Base-by-base conservation (phyloP, 2,329 filamentous ascomycete species). In the Xylariaceae sp. region DNA sequence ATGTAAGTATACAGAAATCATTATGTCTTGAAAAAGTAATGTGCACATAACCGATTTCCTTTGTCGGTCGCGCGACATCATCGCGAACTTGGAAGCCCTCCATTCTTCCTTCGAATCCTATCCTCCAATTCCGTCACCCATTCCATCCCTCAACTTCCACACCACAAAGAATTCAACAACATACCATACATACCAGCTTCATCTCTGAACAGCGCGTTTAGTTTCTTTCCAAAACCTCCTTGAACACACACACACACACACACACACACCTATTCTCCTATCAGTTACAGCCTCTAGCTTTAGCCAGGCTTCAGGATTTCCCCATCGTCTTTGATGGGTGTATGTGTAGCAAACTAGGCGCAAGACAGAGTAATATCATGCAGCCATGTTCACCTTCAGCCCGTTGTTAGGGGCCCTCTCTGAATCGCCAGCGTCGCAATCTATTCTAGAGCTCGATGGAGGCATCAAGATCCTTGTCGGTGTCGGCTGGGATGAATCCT, bases 401-500 rank as follows among this genome's bases (percentile, higher is more conserved):
- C 87, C 94, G 51, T 81, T 99, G 59, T 87, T 96, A 67, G 94
- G 94, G 72, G 93, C 94, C 62, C 90, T 95, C 71, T 92, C 90
- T 55, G 85, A 89, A 66, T 94, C 91, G 51, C 81, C 87, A 60
- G 92, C 93, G 49, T 95, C 92, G 64, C 92, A 97, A 74, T 97
- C 94, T n/a, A 84, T 99, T 41, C 80, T 99, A 52, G 93, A 97
- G 78, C 88, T 99, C 58, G 94, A 99, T 77, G 93, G 93, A 65
- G 94, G 93, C 60, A 88, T 99, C 76, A 97, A 97, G 75, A 86
- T 99, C 55, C 82, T 99, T 56, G 85, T 99, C 44, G 93, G 97
- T 72, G 88, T 97, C 50, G 94, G 94, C 61, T 99, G 94, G 94
- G 92, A 97, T 72, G 91, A 96, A 73, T 83, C 84, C 1, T 97